Base-by-base conservation (phyloP, 768 basidiomycete species). In the Russula foetens region DNA sequence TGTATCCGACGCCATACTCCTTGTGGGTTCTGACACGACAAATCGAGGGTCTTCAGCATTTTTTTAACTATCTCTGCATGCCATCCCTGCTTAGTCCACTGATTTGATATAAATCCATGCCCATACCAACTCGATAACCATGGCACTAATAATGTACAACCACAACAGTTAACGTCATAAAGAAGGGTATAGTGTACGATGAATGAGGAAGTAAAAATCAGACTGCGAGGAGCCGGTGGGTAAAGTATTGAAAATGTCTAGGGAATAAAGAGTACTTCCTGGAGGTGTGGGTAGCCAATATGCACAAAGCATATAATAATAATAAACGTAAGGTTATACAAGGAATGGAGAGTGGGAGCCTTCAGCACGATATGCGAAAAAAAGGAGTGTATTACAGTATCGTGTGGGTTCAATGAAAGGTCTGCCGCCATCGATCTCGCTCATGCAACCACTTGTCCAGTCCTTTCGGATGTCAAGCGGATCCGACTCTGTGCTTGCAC, bases 401-500 rank as follows among this genome's bases (percentile, higher is more conserved):
- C 56, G 48, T 24, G 21, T 38, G 8, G 28, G 14, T 28, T 48
- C 7, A 39, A 35, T 33, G 17, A 33, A 48, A 26, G 24, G 17
- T 5, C 19, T 45, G 48, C 43, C 19, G 15, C 24, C 33, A 45
- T 24, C n/a, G 26, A 44, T 21, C 28, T 17, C 29, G 14, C 21
- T 62, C 51, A 62, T 29, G 29, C 31, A 21, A 38, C 56, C 24
- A 47, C 44, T 7, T 8, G 5, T 19, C 28, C 23, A 19, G 49
- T 31, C 49, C 44, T 55, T 35, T 50, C 59, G 21, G 58, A 45
- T 33, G 58, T 31, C 55, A 60, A 52, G 35, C 62, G 63, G 33
- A 66, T 56, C 41, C 65, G 58, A 35, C 63, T 66, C 55, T 54
- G 63, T 29, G 62, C 64, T 41, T 63, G 58, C 53, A 63, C 58